These are phyloP conservation scores for Talaromyces sp. DNA, from an alignment of 2,329 filamentous ascomycete species.

Conservation along the genomic window DNA sequence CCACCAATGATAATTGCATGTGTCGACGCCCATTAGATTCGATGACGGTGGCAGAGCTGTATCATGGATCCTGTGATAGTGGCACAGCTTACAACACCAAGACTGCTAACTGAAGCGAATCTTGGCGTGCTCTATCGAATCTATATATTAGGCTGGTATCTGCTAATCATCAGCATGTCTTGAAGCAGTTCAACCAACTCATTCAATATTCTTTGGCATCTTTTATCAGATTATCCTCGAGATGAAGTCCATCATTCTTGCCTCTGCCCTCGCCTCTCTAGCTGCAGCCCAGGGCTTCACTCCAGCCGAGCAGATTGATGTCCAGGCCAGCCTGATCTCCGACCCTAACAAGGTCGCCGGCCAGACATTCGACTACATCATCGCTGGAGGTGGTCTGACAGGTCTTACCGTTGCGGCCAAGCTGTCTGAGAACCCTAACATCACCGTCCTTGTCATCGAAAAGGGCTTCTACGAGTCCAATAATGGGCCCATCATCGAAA, in stretches of 20 bases:
- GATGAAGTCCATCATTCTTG: background rate
- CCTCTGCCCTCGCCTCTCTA: background rate
- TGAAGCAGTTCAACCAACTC: background rate
- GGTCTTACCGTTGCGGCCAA: constrained; percentile 29
- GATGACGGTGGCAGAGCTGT: no score
- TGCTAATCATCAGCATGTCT: background rate
- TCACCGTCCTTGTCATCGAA: constrained; percentile 25
- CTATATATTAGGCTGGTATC: no score
- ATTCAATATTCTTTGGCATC: background rate
- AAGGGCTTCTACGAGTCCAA: constrained; percentile 25
- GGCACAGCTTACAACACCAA: no score
- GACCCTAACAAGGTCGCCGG: constrained; percentile 15
- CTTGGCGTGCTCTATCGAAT: no score
- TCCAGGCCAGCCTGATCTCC: constrained; percentile 8
- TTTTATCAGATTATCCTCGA: background rate
- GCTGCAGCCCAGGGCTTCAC: background rate
- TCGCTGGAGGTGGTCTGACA: constrained; percentile 30
- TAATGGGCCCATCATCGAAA: constrained; percentile 19
- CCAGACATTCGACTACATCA: constrained; percentile 24
- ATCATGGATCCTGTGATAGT: no score
- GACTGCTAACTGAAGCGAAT: no score
- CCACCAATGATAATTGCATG: no score
- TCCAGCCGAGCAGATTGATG: background rate
- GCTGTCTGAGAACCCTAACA: constrained; percentile 23
- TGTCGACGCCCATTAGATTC: no score